Base-by-base conservation (phyloP, 108 stramenopile genomes). In the Pseudonitzschia multistriata region DNA sequence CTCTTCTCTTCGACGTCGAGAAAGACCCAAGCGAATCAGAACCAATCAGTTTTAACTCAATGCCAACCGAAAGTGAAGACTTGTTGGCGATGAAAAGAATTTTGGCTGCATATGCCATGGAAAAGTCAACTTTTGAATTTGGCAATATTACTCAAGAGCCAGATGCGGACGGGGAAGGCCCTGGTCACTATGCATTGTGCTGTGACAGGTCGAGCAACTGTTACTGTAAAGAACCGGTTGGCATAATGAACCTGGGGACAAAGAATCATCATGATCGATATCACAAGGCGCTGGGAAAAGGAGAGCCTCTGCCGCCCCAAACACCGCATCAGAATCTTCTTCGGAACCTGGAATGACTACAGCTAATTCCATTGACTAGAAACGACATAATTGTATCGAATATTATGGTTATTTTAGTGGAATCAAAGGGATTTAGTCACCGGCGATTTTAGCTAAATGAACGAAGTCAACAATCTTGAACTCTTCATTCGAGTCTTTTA, bases 381-480 rank as follows among this genome's bases (percentile, higher is more conserved):
- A 35, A 59, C 13, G 11, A 35, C 35, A 4, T 30, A 13, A 27
- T 59, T 25, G 54, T 30, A 30, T 45, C 11, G 42, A 45, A n/a
- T n/a, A n/a, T 45, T 45, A 45, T 45, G 42, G 42, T 45, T 45
- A 2, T 25, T 10, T 25, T 19, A 24, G 15, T 52, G 50, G 10
- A 52, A 24, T 2, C 22, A 25, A 22, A 24, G 8, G 17, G 3
- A 19, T 27, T 65, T 65, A 45, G 19, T 74, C 73, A 0, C 49
- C 74, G 21, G 75, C 62, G 66, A 96, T 90, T 76, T 93, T 96
- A 8, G 90, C 95, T 56, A 96, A 68, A 66, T 88, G 88, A 4
- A 83, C 81, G 66, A 94, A 90, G 67, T 96, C 95, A 40, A 96
- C 92, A 80, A 96, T 96, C 74, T 94, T 94, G 80, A 94, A 96